A percentile compares a stretch with the other conserved stretches of the same genome.
These are phyloP conservation scores for Podospora bellae-mahoneyi DNA, from an alignment of 495 filamentous ascomycete species.

Conservation along the genomic window DNA sequence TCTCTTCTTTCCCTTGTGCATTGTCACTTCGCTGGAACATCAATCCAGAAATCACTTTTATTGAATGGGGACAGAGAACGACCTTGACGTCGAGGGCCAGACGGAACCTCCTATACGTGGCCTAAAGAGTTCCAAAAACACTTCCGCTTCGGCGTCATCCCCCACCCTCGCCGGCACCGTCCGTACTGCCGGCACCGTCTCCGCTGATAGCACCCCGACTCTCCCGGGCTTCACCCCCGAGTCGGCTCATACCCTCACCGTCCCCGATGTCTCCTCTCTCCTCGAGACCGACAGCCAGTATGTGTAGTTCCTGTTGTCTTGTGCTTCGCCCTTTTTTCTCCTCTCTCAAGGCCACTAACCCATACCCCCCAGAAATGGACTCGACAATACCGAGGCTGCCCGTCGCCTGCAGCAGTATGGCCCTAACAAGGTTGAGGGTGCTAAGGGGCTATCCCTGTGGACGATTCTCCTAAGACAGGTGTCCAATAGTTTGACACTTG, in stretches of 20 bases:
- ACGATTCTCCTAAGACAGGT: constrained; percentile 56
- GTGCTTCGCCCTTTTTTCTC: not conserved
- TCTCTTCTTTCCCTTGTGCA: constrained; percentile 11
- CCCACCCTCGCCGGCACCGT: constrained; percentile 29
- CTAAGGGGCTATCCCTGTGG: constrained; percentile 50
- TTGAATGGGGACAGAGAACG: constrained; percentile 51
- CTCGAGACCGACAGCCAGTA: constrained; percentile 30
- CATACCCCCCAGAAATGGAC: constrained; percentile 35
- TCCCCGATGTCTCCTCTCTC: constrained; percentile 26
- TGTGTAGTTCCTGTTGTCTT: not conserved
- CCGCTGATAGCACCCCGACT: constrained; percentile 15
- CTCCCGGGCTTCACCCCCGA: constrained; percentile 22
- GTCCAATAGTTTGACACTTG: constrained; percentile 49
- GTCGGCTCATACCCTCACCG: constrained; percentile 28
- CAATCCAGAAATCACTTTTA: constrained; percentile 24
- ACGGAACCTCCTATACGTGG: constrained; percentile 52
- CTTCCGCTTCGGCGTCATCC: constrained; percentile 24
- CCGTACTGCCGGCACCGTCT: constrained; percentile 19
- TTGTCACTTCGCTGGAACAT: constrained; percentile 15
- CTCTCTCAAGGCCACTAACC: not conserved
- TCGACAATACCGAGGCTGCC: constrained; percentile 40
- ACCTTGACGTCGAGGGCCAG: constrained; percentile 47
- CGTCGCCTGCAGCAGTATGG: constrained; percentile 47
- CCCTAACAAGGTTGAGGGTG: constrained; percentile 50
- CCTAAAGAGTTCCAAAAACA: constrained; percentile 34